Evolutionary conservation across 1,284 basidiomycete species (phyloP).

Genomic region (Trichosporon asahii): DNA sequence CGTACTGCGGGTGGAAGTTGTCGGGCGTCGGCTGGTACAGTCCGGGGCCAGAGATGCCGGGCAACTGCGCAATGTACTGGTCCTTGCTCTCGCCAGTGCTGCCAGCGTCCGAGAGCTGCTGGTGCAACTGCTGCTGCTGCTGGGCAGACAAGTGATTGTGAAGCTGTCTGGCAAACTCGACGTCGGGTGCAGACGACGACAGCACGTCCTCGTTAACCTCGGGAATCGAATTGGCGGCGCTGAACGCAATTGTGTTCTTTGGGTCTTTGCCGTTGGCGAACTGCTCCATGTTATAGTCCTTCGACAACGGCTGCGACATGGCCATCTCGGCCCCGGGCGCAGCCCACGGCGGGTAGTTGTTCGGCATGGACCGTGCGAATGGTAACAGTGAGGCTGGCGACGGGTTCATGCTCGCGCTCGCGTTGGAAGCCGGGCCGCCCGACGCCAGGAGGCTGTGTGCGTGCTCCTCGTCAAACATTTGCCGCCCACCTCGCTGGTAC

Average conservation of each 20-base stretch:
- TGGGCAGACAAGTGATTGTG: slow-evolving; percentile 16
- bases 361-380: slow-evolving; percentile 29
- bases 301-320: slow-evolving; percentile 26
- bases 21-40: slow-evolving; percentile 45
- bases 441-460: slow-evolving; percentile 53
- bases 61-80: slow-evolving; percentile 28
- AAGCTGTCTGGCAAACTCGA: slow-evolving; percentile 4
- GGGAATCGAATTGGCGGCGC: not conserved
- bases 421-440: slow-evolving; percentile 48
- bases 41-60: slow-evolving; percentile 50
- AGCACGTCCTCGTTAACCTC: slow-evolving; percentile 6
- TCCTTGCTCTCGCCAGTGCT: slow-evolving; percentile 12
- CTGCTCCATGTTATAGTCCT: slow-evolving; percentile 29
- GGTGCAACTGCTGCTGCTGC: not conserved
- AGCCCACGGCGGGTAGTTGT: slow-evolving; percentile 25
- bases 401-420: slow-evolving; percentile 44
- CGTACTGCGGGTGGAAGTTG: slow-evolving; percentile 52
- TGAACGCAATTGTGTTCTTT: slow-evolving; percentile 12
- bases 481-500: slow-evolving; percentile 25
- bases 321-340: slow-evolving; percentile 23
- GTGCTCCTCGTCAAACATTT: slow-evolving; percentile 52
- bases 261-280: slow-evolving; percentile 19
- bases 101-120: slow-evolving; percentile 1
- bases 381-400: slow-evolving; percentile 23
- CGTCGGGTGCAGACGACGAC: slow-evolving; percentile 6